phyloP scores from a whole-genome alignment of 208 protist species.

The Trypanosoma vivax region DNA sequence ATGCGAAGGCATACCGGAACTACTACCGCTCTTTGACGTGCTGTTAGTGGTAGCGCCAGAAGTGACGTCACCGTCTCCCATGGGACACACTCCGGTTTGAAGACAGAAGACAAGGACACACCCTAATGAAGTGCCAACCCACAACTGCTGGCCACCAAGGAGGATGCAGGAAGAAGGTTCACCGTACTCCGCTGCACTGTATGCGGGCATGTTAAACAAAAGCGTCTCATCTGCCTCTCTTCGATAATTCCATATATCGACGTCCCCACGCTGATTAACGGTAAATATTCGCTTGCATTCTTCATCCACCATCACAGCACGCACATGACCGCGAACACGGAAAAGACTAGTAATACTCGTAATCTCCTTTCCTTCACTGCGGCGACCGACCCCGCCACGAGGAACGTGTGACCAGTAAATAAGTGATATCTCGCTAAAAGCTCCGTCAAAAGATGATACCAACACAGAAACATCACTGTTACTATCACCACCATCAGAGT shows the following conservation, averaged over 20 bases:
- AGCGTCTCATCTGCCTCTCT: constrained; percentile 29
- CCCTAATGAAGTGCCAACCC: constrained; percentile 43
- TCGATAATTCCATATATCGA: constrained; percentile 52
- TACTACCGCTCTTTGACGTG: neutral
- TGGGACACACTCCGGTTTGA: neutral
- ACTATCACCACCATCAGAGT: neutral
- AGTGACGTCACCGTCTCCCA: neutral
- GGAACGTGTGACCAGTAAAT: too few relatives aligned
- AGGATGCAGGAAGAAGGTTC: constrained; percentile 17
- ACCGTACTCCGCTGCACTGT: constrained; percentile 18
- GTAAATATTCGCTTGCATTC: constrained; percentile 22
- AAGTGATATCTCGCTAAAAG: constrained; percentile 21
- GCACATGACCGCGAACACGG: constrained; percentile 30
- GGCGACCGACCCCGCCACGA: neutral
- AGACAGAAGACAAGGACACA: constrained; percentile 30
- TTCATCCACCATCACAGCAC: constrained; percentile 24
- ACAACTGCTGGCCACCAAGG: constrained; percentile 21
- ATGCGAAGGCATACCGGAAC: constrained; percentile 15
- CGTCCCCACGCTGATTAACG: constrained; percentile 35
- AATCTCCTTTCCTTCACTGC: neutral
- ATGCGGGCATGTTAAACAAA: constrained; percentile 26
- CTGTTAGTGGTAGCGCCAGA: neutral
- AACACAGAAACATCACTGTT: constrained; percentile 6
- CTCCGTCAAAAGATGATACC: constrained; percentile 20
- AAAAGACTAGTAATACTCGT: constrained; percentile 31